Percentiles rank a stretch among this genome's conserved stretches.
Evolutionary conservation across 2,329 filamentous ascomycete genomes (phyloP).

Genomic region (Colletotrichum lentis): DNA sequence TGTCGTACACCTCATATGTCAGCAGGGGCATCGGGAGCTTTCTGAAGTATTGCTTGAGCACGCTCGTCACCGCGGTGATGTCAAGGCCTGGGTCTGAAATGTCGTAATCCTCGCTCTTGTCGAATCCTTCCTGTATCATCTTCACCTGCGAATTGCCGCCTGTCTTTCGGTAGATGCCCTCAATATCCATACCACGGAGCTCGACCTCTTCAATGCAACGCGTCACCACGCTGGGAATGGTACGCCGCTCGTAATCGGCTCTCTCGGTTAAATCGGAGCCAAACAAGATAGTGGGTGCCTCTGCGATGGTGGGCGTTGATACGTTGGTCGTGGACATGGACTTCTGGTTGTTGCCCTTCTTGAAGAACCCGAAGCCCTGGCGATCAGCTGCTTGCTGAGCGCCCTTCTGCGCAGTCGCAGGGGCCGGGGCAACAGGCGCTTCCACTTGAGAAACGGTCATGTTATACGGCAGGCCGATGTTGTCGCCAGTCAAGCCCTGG

Average conservation of each 20-base stretch:
- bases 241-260: constrained; percentile 85
- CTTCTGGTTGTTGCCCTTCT: constrained; percentile 62
- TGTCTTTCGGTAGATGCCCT: constrained; percentile 98
- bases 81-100: constrained; percentile 94
- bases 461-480: constrained; percentile 75
- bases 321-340: constrained; percentile 56
- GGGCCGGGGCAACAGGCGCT: constrained; percentile 22
- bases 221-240: constrained; percentile 89
- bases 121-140: constrained; percentile 88
- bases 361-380: constrained; percentile 77
- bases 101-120: constrained; percentile 84
- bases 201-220: constrained; percentile 98
- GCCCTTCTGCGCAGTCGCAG: constrained; percentile 30
- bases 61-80: constrained; percentile 94
- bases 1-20: constrained; percentile 92
- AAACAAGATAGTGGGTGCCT: constrained; percentile 73
- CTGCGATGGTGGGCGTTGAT: constrained; percentile 52
- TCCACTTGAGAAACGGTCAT: constrained; percentile 68
- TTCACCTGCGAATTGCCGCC: constrained; percentile 93
- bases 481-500: constrained; percentile 67
- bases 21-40: constrained; percentile 89
- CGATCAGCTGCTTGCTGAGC: constrained; percentile 44
- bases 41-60: constrained; percentile 96
- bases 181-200: constrained; percentile 92
- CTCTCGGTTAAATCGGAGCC: constrained; percentile 88